Base-by-base conservation (phyloP, 1,284 basidiomycete species). In the Tilletia horrida region DNA sequence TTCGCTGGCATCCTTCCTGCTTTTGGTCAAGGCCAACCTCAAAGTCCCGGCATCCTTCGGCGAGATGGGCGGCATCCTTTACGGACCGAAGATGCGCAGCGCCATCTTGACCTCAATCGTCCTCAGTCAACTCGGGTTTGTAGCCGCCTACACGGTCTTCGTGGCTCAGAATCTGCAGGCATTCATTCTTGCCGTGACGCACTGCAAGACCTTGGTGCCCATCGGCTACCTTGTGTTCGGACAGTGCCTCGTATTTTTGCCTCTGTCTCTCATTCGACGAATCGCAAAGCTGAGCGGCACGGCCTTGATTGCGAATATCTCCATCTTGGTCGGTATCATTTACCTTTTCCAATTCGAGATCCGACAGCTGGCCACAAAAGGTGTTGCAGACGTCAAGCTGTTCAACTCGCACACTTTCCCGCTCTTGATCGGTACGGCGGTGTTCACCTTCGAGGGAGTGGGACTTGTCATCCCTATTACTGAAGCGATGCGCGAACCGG, bases 401-500 rank as follows among this genome's bases (percentile, higher is more conserved):
- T 98, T 98, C 85, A 99, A 98, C 84, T 82, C 87, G 6, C 89
- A 88, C 77, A 89, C 91, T 71, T 98, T 93, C 85, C 90, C 95
- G 0, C 84, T 98, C 23, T 87, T 98, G 70, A 91, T 98, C 71
- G 96, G 93, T 27, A 97, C 96, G 18, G 95, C 95, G 3, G 95
- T 98, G 25, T 98, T 97, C 82, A 93, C 96, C 0, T 99, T 98
- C 74, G 96, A 98, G 83, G 95, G 95, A 18, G 92, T 98, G 73
- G 95, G 96, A 62, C 84, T 98, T 82, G 90, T 98, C 71, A 93
- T 98, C 73, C 95, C 96, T 13, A 97, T 98, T 76, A 93, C 92
- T 8, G 94, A 99, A 80, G 89, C 92, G 4, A 98, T 99, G 95
- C 75, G 76, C 66, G 78, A 97, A 82, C 96, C 96, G 1, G 88